Evolutionary conservation across 768 basidiomycete genomes (phyloP), one percentile per base, ranked within the genome.

Genomic region (Porpolomopsis calyptriformis): DNA sequence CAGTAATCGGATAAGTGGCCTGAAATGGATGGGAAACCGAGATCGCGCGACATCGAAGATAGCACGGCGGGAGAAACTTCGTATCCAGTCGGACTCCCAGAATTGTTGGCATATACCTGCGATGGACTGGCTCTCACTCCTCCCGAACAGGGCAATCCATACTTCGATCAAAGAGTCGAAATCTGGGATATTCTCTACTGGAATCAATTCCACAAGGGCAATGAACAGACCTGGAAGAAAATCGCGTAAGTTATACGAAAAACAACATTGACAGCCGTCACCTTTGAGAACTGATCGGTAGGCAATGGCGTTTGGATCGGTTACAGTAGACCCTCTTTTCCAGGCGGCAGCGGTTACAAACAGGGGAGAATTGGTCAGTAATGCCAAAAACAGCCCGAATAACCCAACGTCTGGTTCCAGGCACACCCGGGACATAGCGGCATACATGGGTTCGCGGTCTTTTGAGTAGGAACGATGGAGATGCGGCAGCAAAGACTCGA

Each of bases 281-380:
- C 90, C 86, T 76, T 92, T 94, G 44, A 91, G 53, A 11, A 91
- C 81, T 4, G 86, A 85, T 26, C 89, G 77, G 57, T 78, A 87
- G 0, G 82, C 83, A 20, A 85, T 74, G 0, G 82, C 77, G 55
- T 92, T 90, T 1, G 82, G 78, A 53, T 85, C 82, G 8, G 78
- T 80, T 12, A 86, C 65, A 1, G 74, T 70, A 9, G 84, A 85
- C 1, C 75, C 82, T 5, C 71, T 72, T 45, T 71, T 77, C 78
- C 80, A 82, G 2, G 85, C 82, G 7, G 74, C 59, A 5, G 82
- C 67, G 9, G 84, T 82, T 12, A 87, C 85, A 51, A 90, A 88
- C 10, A 89, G 58, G 2, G 87, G 83, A 0, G 84, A 85, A 4
- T 68, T 68, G 11, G 82, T 83, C 53, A 87, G 64, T 23, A 87